Percentiles rank a stretch among this genome's conserved stretches.
These are phyloP conservation scores for Cercospora zeae-maydis DNA, from an alignment of 2,329 filamentous ascomycete genomes.

Conservation along the genomic window DNA sequence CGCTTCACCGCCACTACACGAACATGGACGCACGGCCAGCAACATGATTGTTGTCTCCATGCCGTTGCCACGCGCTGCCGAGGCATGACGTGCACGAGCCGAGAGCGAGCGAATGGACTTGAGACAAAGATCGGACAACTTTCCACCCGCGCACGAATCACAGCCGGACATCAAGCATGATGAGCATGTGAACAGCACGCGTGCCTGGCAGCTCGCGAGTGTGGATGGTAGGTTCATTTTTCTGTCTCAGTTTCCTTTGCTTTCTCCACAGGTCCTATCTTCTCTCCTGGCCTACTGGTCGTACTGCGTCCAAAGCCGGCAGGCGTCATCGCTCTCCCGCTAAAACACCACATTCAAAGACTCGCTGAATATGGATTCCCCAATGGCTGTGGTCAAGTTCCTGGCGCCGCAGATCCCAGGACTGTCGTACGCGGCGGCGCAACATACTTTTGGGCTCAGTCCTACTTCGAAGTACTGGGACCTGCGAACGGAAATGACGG, in stretches of 20 bases:
- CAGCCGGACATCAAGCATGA: background rate
- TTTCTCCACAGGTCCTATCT: background rate
- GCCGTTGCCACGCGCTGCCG: conserved; percentile 1
- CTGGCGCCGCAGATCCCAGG: conserved; percentile 59
- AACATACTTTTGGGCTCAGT: conserved; percentile 65
- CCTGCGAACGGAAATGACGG: conserved; percentile 67
- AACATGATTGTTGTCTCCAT: background rate
- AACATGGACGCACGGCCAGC: background rate
- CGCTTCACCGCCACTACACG: background rate
- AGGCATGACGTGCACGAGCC: conserved; percentile 3
- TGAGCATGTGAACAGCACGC: conserved; percentile 10
- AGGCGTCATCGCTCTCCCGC: background rate
- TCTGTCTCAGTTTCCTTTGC: background rate
- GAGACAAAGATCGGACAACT: background rate
- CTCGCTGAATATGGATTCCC: conserved; percentile 10
- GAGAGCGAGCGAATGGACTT: background rate
- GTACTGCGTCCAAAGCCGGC: background rate
- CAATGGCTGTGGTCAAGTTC: conserved; percentile 30
- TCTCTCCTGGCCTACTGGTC: background rate
- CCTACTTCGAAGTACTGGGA: conserved; percentile 73
- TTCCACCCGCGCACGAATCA: background rate
- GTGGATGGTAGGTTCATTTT: background rate
- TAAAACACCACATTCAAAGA: background rate
- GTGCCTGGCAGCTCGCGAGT: background rate
- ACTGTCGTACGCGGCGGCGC: conserved; percentile 58